Percentiles rank a stretch among this genome's conserved stretches.
phyloP scores from a whole-genome alignment of 2,329 filamentous ascomycete genomes.

The Phoma sp. region DNA sequence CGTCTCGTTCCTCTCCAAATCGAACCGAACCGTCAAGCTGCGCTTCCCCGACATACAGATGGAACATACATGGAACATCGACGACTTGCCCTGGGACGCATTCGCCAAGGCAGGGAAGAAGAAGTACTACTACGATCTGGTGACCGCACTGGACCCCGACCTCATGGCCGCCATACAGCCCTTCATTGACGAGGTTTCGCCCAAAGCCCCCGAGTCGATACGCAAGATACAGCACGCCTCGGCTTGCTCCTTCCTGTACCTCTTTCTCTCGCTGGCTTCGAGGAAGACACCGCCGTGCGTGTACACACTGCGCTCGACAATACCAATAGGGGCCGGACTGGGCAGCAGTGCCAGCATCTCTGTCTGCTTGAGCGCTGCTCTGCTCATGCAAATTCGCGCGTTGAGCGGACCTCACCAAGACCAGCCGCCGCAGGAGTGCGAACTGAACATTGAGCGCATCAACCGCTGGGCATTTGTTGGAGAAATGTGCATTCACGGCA shows the following conservation, averaged over 20 bases:
- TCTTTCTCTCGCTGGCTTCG: conserved; percentile 86
- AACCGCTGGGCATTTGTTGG: conserved; percentile 98
- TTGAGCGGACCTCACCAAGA: conserved; percentile 90
- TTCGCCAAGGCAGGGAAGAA: conserved; percentile 86
- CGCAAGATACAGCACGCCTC: conserved; percentile 86
- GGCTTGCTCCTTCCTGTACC: conserved; percentile 86
- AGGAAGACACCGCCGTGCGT: conserved; percentile 79
- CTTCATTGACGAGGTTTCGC: conserved; percentile 75
- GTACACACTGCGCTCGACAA: conserved; percentile 91
- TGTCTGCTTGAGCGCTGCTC: conserved; percentile 83
- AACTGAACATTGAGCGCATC: conserved; percentile 89
- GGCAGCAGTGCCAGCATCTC: conserved; percentile 94
- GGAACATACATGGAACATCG: conserved; percentile 91
- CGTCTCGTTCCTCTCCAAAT: conserved; percentile 92
- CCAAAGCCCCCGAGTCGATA: conserved; percentile 67
- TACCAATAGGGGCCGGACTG: conserved; percentile 88
- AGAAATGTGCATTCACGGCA: conserved; percentile 97
- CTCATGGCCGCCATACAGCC: conserved; percentile 82
- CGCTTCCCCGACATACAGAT: conserved; percentile 91
- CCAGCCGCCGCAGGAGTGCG: conserved; percentile 85
- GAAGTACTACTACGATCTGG: conserved; percentile 89
- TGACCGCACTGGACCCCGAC: conserved; percentile 80
- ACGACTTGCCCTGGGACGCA: conserved; percentile 82
- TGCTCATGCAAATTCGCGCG: conserved; percentile 86
- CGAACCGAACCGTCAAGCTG: conserved; percentile 83